Evolutionary conservation across 1,284 basidiomycete species (phyloP), one percentile per base, ranked within the genome.

Genomic region (Volvariella volvacea): DNA sequence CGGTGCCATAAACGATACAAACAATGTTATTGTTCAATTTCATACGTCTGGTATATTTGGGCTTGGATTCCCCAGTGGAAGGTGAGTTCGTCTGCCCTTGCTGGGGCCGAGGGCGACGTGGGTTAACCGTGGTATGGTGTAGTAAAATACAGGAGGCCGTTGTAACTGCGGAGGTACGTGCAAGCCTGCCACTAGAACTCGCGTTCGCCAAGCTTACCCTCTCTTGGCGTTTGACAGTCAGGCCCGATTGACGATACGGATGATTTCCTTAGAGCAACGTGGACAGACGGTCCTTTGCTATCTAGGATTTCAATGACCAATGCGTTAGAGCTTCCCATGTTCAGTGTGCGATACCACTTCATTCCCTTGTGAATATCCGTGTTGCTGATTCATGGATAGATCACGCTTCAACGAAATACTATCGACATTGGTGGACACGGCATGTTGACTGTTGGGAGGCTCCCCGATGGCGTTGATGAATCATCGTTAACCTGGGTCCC

Each of bases 41-140:
- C 67, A 65, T 16, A 63, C 69, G 3, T 62, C 67, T n/a, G 78
- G 78, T 1, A 76, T 80, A 17, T 66, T 80, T 49, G 78, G 78
- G 0, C 55, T 80, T 3, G 75, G 78, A 15, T 68, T 66, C 50
- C 63, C 65, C n/a, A 53, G 56, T 19, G 64, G 61, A 44, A 67
- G 65, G 65, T 65, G 42, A 22, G 25, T 28, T 48, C 40, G 14
- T 31, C 14, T 15, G n/a, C 15, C 22, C 21, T 38, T 38, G 14
- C 9, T 8, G 19, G 4, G 42, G 21, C n/a, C 14, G 12, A 39
- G 8, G 3, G 33, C 21, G 34, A 28, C 32, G 45, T 40, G 38
- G 39, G 36, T 48, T 22, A 38, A 43, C 19, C 39, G 3, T 16
- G 28, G 8, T 40, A 52, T 49, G 45, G 45, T 3, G 2, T 22